Evolutionary conservation across 305 asterid species (phyloP).

Genomic region (Solanum hybrid): DNA sequence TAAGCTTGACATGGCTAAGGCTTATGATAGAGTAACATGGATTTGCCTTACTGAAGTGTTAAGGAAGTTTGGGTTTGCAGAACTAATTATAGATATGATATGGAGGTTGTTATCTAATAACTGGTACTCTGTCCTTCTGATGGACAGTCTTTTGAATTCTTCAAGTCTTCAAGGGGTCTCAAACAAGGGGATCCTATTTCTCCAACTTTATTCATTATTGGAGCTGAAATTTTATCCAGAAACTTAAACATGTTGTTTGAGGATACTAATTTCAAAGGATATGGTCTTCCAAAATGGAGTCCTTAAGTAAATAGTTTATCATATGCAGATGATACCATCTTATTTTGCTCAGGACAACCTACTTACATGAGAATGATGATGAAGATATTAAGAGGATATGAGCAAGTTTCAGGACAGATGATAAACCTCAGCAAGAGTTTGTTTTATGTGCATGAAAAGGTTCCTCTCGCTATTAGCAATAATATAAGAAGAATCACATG

Average conservation of each 20-base stretch:
- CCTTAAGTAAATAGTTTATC: background rate
- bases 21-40: background rate
- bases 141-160: background rate
- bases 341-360: too few relatives aligned
- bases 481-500: too few relatives aligned
- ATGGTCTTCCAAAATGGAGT: background rate
- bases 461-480: too few relatives aligned
- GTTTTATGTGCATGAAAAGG: too few relatives aligned
- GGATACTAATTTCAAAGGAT: background rate
- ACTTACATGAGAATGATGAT: background rate
- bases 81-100: too few relatives aligned
- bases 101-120: background rate
- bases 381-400: background rate
- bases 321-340: too few relatives aligned
- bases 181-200: background rate
- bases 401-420: background rate
- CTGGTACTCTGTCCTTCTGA: background rate
- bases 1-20: too few relatives aligned
- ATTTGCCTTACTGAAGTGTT: background rate
- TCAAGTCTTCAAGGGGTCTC: background rate
- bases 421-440: too few relatives aligned
- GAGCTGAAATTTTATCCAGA: background rate
- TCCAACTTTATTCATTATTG: background rate
- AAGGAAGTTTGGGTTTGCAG: background rate
- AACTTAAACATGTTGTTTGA: background rate